Base-by-base conservation (phyloP, 495 filamentous ascomycete genomes). In the Beverwykella pulmonaria region DNA sequence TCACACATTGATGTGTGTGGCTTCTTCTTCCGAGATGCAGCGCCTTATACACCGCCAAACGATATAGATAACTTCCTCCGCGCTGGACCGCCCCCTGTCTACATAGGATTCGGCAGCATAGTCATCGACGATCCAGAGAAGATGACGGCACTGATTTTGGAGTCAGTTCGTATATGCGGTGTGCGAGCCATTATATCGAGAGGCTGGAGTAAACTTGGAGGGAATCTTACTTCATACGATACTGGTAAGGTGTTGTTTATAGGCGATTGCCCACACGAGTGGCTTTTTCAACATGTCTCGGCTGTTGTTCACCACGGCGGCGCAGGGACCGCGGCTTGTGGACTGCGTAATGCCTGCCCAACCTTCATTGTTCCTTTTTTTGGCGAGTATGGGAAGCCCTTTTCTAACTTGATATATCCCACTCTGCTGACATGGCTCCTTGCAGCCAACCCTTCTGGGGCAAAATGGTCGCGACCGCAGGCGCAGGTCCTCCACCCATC, bases 31-130 rank as follows among this genome's bases (percentile, higher is more conserved):
- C 80, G 91, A 1, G 81, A 87, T 4, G 86, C 87, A 7, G 82
- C 83, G 10, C 77, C 81, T n/a, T 93, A 86, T 67, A 82, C 78
- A 0, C 91, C 90, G 0, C 81, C 84, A 0, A 78, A 81, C 10
- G 86, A 86, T 12, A 79, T 95, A 15, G 77, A 76, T 0, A 78
- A 75, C 2, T 95, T 92, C 63, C 82, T 95, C 0, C 80, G 81
- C 2, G 79, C 80, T 2, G 88, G 88, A 0, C 84, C 89, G 14
- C 84, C 87, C 3, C 91, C 91, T 1, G 93, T 97, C 19, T 98
- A 98, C 63, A 91, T 98, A 57, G 94, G 94, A 1, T 98, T 98
- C 71, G 94, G 94, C 7, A 96, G 92, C 1, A 93, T 98, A 56
- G 90, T 96, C 14, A 92, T 98, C 14, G 86, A 87, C 0, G 93